Percentiles rank a stretch among this genome's conserved stretches.
Conservation (phyloP, 2,329 filamentous ascomycete species). For the Aureobasidium melanogenum region DNA sequence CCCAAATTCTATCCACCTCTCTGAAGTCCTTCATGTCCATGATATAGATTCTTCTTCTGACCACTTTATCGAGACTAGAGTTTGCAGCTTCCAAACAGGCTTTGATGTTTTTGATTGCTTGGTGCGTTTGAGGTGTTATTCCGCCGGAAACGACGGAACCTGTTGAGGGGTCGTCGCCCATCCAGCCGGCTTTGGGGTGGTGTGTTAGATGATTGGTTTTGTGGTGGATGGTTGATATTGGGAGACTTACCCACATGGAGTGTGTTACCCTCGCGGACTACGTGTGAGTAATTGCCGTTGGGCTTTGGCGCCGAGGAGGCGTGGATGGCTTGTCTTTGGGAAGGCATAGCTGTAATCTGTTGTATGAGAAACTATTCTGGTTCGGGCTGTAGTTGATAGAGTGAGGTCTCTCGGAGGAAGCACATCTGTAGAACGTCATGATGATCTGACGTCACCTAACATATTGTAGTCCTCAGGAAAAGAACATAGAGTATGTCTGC, state of each 20-base stretch:
- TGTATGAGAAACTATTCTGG: too few species aligned
- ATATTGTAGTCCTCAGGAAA: background rate
- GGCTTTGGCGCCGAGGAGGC: constrained; percentile 14
- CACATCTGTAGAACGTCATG: background rate
- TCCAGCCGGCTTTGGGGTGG: constrained; percentile 15
- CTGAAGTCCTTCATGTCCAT: constrained; percentile 14
- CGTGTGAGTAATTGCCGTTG: constrained; percentile 19
- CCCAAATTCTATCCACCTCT: constrained; percentile 15
- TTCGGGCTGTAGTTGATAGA: too few species aligned
- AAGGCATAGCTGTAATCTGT: background rate
- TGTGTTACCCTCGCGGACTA: constrained; percentile 12
- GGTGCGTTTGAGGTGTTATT: constrained; percentile 16
- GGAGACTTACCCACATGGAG: constrained; percentile 13
- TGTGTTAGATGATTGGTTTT: background rate
- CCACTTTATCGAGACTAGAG: constrained; percentile 15
- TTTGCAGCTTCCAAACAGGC: constrained; percentile 15
- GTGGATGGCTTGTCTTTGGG: constrained; percentile 10
- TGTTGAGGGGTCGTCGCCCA: constrained; percentile 18
- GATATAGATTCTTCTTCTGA: constrained; percentile 16
- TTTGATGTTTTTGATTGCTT: constrained; percentile 16
- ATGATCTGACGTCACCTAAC: background rate
- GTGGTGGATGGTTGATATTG: too few species aligned
- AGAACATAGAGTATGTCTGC: background rate
- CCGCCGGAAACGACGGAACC: constrained; percentile 17
- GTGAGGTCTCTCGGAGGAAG: background rate